Percentiles rank a stretch among this genome's conserved stretches.
Conservation (phyloP, 2,329 filamentous ascomycete species). For the Knoxdaviesia proteae region DNA sequence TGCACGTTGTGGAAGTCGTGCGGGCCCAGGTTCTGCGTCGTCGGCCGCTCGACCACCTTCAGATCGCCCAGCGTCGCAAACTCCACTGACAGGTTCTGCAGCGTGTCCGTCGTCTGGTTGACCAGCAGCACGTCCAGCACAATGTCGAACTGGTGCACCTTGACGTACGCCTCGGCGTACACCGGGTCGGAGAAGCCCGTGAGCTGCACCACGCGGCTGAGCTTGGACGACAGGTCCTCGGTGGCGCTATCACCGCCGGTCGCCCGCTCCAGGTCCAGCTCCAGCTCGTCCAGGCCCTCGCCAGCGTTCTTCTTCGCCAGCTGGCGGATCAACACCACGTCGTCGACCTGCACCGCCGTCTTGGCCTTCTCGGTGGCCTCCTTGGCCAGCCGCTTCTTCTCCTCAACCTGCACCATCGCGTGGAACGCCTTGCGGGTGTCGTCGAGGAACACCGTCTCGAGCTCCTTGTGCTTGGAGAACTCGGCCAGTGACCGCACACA, state of each 20-base stretch:
- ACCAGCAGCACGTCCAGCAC: slow-evolving; percentile 89
- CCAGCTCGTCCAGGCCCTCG: slow-evolving; percentile 69
- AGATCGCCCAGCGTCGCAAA: slow-evolving; percentile 96
- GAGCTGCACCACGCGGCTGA: slow-evolving; percentile 87
- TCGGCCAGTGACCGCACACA: slow-evolving; percentile 85
- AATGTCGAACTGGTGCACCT: slow-evolving; percentile 97
- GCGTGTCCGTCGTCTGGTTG: slow-evolving; percentile 89
- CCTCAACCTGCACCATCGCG: slow-evolving; percentile 90
- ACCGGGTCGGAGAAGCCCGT: slow-evolving; percentile 97
- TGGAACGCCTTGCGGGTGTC: slow-evolving; percentile 92
- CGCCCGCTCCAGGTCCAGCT: slow-evolving; percentile 78
- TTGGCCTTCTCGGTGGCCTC: slow-evolving; percentile 85
- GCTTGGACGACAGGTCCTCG: slow-evolving; percentile 80
- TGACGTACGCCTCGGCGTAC: slow-evolving; percentile 97
- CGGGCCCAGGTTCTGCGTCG: slow-evolving; percentile 83
- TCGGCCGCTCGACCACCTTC: slow-evolving; percentile 91
- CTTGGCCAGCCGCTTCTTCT: slow-evolving; percentile 93
- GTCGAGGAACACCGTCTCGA: slow-evolving; percentile 81
- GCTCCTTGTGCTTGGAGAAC: slow-evolving; percentile 71
- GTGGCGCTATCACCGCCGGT: slow-evolving; percentile 70
- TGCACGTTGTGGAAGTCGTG: slow-evolving; percentile 98
- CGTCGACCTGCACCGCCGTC: slow-evolving; percentile 84
- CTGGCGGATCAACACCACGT: slow-evolving; percentile 82
- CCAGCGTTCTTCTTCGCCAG: slow-evolving; percentile 74
- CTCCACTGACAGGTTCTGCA: slow-evolving; percentile 93